These are phyloP conservation scores for Dipodascopsis tothii DNA, from an alignment of 805 yeast genomes.

Conservation along the genomic window DNA sequence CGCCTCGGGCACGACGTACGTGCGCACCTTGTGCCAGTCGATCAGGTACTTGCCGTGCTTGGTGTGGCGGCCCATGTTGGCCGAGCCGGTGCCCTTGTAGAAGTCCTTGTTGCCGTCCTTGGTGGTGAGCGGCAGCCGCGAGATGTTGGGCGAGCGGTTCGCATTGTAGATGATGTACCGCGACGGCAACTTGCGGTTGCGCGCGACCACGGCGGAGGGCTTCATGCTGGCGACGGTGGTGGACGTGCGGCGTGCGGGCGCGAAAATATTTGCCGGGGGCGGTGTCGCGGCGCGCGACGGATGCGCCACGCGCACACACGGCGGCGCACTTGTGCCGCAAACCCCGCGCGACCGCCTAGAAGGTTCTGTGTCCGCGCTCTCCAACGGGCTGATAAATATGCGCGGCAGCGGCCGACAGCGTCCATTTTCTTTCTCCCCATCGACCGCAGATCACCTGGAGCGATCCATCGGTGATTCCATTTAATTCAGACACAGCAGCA, in stretches of 20 bases:
- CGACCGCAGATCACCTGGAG: too few relatives aligned
- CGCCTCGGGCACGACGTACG: constrained; percentile 72
- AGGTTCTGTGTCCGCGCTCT: constrained; percentile 1
- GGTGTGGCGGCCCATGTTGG: constrained; percentile 82
- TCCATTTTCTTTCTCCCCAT: too few relatives aligned
- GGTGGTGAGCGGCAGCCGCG: constrained; percentile 63
- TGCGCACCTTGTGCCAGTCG: constrained; percentile 79
- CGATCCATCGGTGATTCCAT: too few relatives aligned
- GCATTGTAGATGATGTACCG: neutral
- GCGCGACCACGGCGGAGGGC: neutral
- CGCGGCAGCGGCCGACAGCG: too few relatives aligned
- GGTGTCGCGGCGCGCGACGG: too few relatives aligned
- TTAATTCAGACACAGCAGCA: too few relatives aligned
- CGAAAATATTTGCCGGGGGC: too few relatives aligned
- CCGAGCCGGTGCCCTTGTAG: constrained; percentile 94
- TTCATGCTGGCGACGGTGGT: too few relatives aligned
- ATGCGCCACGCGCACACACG: too few relatives aligned
- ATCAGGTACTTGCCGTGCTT: constrained; percentile 66
- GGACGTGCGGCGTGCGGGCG: too few relatives aligned
- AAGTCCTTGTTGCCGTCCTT: constrained; percentile 90
- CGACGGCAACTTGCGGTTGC: neutral
- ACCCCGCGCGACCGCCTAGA: constrained; percentile 5
- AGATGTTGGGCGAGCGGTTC: neutral
- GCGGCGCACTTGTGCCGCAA: too few relatives aligned
- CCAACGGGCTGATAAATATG: constrained; percentile 13